Evolutionary conservation across 768 basidiomycete species (phyloP), one percentile per base, ranked within the genome.

Genomic region (Phlegmacium glaucopus): DNA sequence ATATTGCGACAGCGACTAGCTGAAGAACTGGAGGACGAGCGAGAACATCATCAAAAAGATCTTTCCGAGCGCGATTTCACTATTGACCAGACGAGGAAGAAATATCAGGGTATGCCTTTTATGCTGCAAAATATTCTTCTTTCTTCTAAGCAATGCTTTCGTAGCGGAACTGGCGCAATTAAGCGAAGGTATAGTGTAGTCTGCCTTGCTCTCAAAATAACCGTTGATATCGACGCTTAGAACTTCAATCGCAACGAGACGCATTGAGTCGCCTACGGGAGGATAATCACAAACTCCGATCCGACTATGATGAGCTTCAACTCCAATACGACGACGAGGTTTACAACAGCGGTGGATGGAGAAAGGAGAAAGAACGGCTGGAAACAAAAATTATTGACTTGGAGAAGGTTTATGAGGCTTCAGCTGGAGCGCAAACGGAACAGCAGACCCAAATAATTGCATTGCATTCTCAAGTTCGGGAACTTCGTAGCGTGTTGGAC

Each of bases 381-480:
- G 89, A 93, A 51, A 85, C 80, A 44, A 91, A 89, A 76, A 89
- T 93, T 44, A 63, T 62, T 4, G 87, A 92, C 61, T 59, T 90
- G 48, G 83, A 78, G 17, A 83, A 81, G 46, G 89, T 85, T 1
- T 90, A 84, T 60, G 87, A 90, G 54, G 72, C 83, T 1, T 84
- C 88, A 1, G 78, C 75, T 1, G 76, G 76, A 34, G 84, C 79
- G 1, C 89, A 90, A 56, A 70, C 81, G 0, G 90, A 92, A 55
- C 91, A 92, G 55, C 90, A 91, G 60, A 72, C 83, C 0, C 91
- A 91, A 52, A 91, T 93, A 39, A 85, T 89, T 25, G 77, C 85
- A 2, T 74, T 92, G 12, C 87, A 92, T 57, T 88, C 87, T 1
- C 90, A 93, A 75, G 88, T 90, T 45, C 83, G 87, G 35, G 88